Base-by-base conservation (phyloP, 495 filamentous ascomycete genomes). In the Penicillium salamii region DNA sequence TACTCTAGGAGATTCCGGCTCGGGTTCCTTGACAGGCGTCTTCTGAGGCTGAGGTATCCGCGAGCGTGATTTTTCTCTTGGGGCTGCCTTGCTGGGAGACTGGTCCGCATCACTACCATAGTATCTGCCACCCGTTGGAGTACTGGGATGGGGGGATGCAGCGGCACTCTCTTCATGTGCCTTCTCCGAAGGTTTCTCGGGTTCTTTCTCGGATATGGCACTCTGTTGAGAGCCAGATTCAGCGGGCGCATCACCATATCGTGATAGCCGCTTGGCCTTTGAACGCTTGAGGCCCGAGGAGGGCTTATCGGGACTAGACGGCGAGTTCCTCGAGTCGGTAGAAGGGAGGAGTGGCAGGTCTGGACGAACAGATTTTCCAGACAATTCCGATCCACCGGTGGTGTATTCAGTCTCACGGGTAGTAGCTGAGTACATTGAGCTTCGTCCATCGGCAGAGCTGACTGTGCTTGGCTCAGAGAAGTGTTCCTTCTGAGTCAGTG, bases 261-360 rank as follows among this genome's bases (percentile, higher is more conserved):
- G 70, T n/a, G 74, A 72, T 26, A 69, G 51, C 49, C 78, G 70
- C 52, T 79, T 80, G 7, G 81, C 80, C 58, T 75, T 82, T 4
- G 77, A 73, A 47, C 81, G 66, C 49, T 79, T 82, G 18, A 84
- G 64, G 5, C 68, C 72, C 34, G 63, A 53, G 2, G 72, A 53
- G 2, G 63, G 53, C 50, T 62, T 67, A 47, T 49, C 62, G 43
- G 46, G 53, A 54, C 40, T 67, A 36, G 49, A 14, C 31, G 28
- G 36, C 36, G 45, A 38, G 35, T 14, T 35, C 35, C 45, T 13
- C 4, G 36, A 20, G n/a, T 29, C 53, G 15, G 38, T 69, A 48
- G 70, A 55, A 53, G 68, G 42, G 55, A 57, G 57, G 55, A 48
- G 63, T 13, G 43, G 67, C 41, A 49, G 58, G 12, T 42, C 62